Percentiles rank a stretch among this genome's conserved stretches.
phyloP scores from a whole-genome alignment of 148 eudicot genomes.

The Chenopodium formosanum region DNA sequence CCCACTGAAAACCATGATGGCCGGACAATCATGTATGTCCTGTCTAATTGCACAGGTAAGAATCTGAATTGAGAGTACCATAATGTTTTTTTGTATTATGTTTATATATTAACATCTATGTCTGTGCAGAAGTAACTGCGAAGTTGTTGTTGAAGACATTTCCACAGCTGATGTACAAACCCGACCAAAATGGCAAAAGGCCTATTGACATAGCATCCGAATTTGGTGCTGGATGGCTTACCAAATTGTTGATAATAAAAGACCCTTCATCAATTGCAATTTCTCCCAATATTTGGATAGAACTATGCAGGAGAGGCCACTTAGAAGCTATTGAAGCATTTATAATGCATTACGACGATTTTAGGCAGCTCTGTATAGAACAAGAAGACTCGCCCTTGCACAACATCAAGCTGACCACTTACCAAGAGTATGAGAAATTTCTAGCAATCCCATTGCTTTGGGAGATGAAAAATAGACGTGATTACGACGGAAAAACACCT shows the following conservation, averaged over 20 bases:
- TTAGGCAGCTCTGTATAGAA: background rate
- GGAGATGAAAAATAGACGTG: conserved; percentile 17
- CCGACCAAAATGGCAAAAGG: background rate
- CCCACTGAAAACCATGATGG: background rate
- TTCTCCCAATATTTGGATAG: conserved; percentile 1
- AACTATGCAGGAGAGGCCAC: conserved; percentile 15
- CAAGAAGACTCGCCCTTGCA: conserved; percentile 27
- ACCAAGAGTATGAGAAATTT: conserved; percentile 14
- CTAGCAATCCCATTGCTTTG: conserved; percentile 3
- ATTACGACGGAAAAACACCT: conserved; percentile 18
- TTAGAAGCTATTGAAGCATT: conserved; percentile 7
- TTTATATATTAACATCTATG: too few species aligned
- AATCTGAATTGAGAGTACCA: background rate
- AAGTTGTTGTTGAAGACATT: background rate
- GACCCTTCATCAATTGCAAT: background rate
- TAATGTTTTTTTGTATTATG: too few species aligned
- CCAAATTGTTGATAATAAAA: background rate
- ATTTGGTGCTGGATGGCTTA: background rate
- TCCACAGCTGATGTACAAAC: background rate
- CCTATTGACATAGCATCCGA: background rate
- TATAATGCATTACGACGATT: conserved; percentile 5
- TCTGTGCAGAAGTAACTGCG: background rate
- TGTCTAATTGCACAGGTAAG: background rate
- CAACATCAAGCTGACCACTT: conserved; percentile 7
- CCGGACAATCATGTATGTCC: background rate